These are phyloP conservation scores for Penicillium riverlandense DNA, from an alignment of 495 filamentous ascomycete genomes.

Conservation along the genomic window DNA sequence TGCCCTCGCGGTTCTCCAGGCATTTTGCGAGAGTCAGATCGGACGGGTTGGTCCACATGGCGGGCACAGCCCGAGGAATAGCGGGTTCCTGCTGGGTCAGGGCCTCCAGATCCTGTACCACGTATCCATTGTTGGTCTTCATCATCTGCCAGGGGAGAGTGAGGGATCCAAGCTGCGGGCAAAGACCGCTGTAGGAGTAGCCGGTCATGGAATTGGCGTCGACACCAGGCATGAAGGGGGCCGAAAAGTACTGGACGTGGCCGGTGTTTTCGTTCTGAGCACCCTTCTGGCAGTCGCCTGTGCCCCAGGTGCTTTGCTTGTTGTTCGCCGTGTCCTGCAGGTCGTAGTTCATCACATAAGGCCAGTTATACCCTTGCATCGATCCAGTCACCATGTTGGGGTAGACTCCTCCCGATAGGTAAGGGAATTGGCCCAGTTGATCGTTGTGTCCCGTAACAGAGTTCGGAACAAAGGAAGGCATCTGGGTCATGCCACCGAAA, in stretches of 20 bases:
- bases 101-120: conserved; percentile 60
- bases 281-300: conserved; percentile 18
- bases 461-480: conserved; percentile 16
- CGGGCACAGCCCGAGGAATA: conserved; percentile 86
- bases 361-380: conserved; percentile 15
- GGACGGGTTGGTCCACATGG: conserved; percentile 66
- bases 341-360: conserved; percentile 24
- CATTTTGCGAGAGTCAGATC: conserved; percentile 81
- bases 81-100: conserved; percentile 67
- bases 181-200: conserved; percentile 15
- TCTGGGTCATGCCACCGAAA: conserved; percentile 17
- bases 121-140: conserved; percentile 43
- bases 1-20: conserved; percentile 78
- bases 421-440: conserved; percentile 22
- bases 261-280: conserved; percentile 4
- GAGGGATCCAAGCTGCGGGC: conserved; percentile 16
- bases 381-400: conserved; percentile 18
- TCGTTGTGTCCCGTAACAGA: conserved; percentile 16
- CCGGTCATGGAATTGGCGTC: conserved; percentile 15
- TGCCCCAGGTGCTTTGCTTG: conserved; percentile 12
- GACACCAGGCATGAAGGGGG: conserved; percentile 5
- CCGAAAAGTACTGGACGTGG: conserved; percentile 18
- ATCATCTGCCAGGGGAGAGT: conserved; percentile 34
- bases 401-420: conserved; percentile 21
- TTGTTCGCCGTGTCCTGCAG: conserved; percentile 5